Evolutionary conservation across 345 rosid species (phyloP).

Genomic region (Eutrema japonicum): DNA sequence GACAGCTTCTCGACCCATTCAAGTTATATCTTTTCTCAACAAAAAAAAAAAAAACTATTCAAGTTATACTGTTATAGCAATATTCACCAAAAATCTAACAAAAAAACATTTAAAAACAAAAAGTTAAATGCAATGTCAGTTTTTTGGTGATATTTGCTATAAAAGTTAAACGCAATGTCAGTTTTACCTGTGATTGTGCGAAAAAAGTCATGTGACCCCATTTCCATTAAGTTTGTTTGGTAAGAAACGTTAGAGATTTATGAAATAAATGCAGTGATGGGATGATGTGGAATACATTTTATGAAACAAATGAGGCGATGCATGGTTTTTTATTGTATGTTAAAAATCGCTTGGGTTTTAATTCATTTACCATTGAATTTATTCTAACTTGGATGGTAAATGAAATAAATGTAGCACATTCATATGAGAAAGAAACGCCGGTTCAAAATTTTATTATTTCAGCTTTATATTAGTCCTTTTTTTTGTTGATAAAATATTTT

Average conservation of each 20-base stretch:
- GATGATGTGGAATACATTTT: neutral
- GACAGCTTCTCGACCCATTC: constrained; percentile 36
- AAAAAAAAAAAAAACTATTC: neutral
- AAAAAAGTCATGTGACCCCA: constrained; percentile 3
- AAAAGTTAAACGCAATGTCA: no score
- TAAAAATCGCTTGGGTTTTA: neutral
- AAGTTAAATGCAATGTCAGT: no score
- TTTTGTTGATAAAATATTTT: no score
- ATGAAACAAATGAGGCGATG: neutral
- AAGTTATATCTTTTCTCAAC: no score
- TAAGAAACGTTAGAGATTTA: constrained; percentile 11
- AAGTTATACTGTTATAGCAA: constrained; percentile 2
- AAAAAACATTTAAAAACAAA: no score
- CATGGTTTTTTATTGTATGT: constrained; percentile 1
- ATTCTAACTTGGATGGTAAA: neutral
- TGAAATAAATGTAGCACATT: neutral
- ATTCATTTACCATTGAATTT: neutral
- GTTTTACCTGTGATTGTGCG: constrained; percentile 15
- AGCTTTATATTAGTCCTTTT: neutral
- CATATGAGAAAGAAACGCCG: neutral
- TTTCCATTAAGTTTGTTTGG: constrained; percentile 12
- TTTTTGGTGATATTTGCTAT: no score
- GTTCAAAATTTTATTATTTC: neutral
- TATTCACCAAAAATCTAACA: neutral
- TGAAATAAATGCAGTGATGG: constrained; percentile 15